Evolutionary conservation across 2,329 filamentous ascomycete species (phyloP).

Genomic region (Alternaria sp.): DNA sequence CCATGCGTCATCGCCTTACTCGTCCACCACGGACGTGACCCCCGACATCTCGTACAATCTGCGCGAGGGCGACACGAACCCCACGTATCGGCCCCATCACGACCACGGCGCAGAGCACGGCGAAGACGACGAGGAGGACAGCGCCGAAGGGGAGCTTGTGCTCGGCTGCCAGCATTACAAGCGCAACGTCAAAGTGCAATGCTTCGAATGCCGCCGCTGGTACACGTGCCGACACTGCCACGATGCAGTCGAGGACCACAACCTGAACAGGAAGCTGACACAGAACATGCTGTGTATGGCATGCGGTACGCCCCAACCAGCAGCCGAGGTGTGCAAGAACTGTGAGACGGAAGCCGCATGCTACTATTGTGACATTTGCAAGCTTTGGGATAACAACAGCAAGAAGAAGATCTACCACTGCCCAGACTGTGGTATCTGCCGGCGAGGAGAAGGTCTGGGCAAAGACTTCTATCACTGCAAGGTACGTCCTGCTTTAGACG

Average conservation of each 20-base stretch:
- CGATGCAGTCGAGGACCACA: slow-evolving; percentile 80
- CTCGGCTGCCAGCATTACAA: slow-evolving; percentile 93
- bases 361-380: slow-evolving; percentile 94
- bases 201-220: slow-evolving; percentile 87
- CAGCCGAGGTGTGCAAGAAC: slow-evolving; percentile 75
- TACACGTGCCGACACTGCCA: slow-evolving; percentile 96
- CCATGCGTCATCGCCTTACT: slow-evolving; percentile 44
- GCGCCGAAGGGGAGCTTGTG: slow-evolving; percentile 53
- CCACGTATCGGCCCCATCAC: slow-evolving; percentile 36
- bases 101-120: slow-evolving; percentile 46
- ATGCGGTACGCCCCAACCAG: slow-evolving; percentile 83
- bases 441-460: slow-evolving; percentile 86
- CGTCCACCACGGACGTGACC: slow-evolving; percentile 42
- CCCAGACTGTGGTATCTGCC: slow-evolving; percentile 92
- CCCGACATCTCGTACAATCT: slow-evolving; percentile 45
- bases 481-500: slow-evolving; percentile 58
- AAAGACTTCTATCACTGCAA: slow-evolving; percentile 99
- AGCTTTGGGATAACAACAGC: slow-evolving; percentile 94
- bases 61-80: slow-evolving; percentile 39
- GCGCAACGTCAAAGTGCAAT: slow-evolving; percentile 95
- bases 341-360: slow-evolving; percentile 81
- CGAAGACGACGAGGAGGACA: slow-evolving; percentile 58
- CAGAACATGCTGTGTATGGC: slow-evolving; percentile 98
- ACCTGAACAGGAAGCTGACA: slow-evolving; percentile 80
- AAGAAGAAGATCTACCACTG: slow-evolving; percentile 96